These are phyloP conservation scores for Gilbertella persicaria DNA, from an alignment of 371 early-diverging fungal genomes.

Conservation along the genomic window DNA sequence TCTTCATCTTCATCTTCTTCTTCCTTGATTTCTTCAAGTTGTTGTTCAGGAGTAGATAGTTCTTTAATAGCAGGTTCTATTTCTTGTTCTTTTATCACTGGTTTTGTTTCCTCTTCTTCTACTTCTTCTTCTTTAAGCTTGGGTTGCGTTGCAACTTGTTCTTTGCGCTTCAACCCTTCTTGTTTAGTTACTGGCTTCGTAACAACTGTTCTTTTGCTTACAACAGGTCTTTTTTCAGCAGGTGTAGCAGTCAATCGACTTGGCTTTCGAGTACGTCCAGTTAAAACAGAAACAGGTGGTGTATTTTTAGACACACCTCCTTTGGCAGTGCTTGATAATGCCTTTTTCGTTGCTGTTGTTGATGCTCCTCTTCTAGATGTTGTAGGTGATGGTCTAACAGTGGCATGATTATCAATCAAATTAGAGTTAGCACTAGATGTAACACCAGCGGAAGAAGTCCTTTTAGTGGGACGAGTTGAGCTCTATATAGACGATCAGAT, in stretches of 20 bases:
- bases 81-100: not conserved
- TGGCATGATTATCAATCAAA: not conserved
- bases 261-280: slow-evolving; percentile 29
- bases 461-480: not conserved
- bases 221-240: slow-evolving; percentile 8
- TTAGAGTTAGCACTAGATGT: not conserved
- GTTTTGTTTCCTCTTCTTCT: not conserved
- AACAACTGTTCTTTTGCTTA: not conserved
- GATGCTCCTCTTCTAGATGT: not conserved
- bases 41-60: not conserved
- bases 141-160: not conserved
- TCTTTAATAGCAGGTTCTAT: too few relatives aligned
- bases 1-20: slow-evolving; percentile 3
- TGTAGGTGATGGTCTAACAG: not conserved
- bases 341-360: slow-evolving; percentile 3
- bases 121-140: not conserved
- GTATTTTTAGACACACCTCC: slow-evolving; percentile 28
- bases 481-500: not conserved
- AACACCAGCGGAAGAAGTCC: not conserved
- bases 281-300: slow-evolving; percentile 25
- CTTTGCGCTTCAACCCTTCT: not conserved
- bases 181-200: not conserved
- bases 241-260: slow-evolving; percentile 11
- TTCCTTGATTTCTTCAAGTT: not conserved
- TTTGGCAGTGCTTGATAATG: slow-evolving; percentile 16